Percentiles rank a stretch among this genome's conserved stretches.
Evolutionary conservation across 352 stramenopile species (phyloP).

Genomic region (Phytophthora lateralis): DNA sequence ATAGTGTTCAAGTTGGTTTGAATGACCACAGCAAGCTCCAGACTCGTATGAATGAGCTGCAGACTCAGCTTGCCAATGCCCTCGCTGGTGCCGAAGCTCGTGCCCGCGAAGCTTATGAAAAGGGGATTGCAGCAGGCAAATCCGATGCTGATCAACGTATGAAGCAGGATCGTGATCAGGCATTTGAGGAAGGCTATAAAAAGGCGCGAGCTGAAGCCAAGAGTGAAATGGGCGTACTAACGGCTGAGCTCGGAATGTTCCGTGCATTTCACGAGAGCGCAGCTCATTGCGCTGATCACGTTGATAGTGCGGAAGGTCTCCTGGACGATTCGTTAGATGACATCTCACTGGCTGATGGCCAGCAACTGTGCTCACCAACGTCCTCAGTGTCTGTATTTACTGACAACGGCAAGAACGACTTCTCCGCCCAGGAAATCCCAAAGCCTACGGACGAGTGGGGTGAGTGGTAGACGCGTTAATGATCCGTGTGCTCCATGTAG

Average conservation of each 20-base stretch:
- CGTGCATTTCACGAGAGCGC: conserved; percentile 53
- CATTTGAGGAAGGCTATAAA: conserved; percentile 45
- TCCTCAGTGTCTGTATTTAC: conserved; percentile 54
- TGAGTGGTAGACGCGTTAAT: conserved; percentile 54
- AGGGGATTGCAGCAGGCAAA: conserved; percentile 43
- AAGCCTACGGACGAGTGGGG: conserved; percentile 63
- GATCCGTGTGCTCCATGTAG: conserved; percentile 21
- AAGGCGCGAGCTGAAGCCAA: conserved; percentile 39
- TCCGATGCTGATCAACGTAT: conserved; percentile 39
- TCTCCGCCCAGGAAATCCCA: conserved; percentile 12
- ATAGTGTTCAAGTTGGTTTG: conserved; percentile 1
- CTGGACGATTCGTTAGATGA: conserved; percentile 43
- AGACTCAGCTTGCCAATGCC: conserved; percentile 43
- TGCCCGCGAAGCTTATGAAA: conserved; percentile 49
- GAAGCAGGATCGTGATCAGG: conserved; percentile 39
- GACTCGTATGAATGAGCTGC: conserved; percentile 37
- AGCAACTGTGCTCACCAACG: conserved; percentile 41
- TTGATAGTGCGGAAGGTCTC: conserved; percentile 21
- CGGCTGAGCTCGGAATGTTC: conserved; percentile 55
- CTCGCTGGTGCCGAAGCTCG: conserved; percentile 36
- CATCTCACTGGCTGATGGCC: conserved; percentile 44
- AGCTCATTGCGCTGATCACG: conserved; percentile 37
- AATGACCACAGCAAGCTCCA: conserved; percentile 41
- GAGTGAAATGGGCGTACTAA: conserved; percentile 49
- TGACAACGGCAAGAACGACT: conserved; percentile 46